phyloP scores from a whole-genome alignment of 1,284 basidiomycete species.

The Farysia itapuensis region DNA sequence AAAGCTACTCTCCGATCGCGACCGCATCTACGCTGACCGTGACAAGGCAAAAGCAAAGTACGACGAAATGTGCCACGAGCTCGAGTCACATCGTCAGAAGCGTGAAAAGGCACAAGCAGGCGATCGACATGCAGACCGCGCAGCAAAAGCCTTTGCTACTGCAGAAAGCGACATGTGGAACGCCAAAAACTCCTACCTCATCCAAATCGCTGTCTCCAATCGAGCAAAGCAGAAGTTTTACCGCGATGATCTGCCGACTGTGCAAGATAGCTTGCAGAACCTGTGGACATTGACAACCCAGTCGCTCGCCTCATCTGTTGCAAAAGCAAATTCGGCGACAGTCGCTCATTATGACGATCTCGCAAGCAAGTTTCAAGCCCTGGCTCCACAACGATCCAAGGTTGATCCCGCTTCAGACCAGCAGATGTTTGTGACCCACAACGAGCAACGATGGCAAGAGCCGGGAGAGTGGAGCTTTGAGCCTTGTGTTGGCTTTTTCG shows the following conservation, averaged over 20 bases:
- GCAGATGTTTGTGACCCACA: constrained; percentile 31
- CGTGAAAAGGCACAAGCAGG: constrained; percentile 36
- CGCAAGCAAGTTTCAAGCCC: constrained; percentile 7
- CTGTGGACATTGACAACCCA: constrained; percentile 36
- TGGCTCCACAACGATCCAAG: constrained; percentile 6
- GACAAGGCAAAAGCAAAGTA: constrained; percentile 44
- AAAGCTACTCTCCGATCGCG: constrained; percentile 38
- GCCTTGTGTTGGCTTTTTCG: constrained; percentile 47
- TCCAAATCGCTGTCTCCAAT: constrained; percentile 37
- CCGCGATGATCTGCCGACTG: constrained; percentile 21
- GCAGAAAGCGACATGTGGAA: constrained; percentile 45
- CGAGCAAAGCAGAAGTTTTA: constrained; percentile 39
- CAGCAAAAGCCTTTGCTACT: constrained; percentile 25
- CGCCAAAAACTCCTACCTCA: constrained; percentile 43
- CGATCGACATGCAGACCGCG: constrained; percentile 37
- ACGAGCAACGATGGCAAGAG: constrained; percentile 37
- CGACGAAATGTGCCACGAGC: constrained; percentile 43
- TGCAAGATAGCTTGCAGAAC: constrained; percentile 31
- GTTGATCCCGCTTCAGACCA: constrained; percentile 28
- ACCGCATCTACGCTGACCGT: constrained; percentile 34
- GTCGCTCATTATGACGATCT: constrained; percentile 21
- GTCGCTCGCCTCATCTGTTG: constrained; percentile 10
- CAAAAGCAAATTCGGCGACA: constrained; percentile 5
- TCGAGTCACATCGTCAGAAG: constrained; percentile 39
- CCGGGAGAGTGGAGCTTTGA: constrained; percentile 38